A percentile compares a stretch with the other conserved stretches of the same genome.
Evolutionary conservation across 1,139 yeast species (phyloP).

Genomic region (Sugiyamaella neomexicana): DNA sequence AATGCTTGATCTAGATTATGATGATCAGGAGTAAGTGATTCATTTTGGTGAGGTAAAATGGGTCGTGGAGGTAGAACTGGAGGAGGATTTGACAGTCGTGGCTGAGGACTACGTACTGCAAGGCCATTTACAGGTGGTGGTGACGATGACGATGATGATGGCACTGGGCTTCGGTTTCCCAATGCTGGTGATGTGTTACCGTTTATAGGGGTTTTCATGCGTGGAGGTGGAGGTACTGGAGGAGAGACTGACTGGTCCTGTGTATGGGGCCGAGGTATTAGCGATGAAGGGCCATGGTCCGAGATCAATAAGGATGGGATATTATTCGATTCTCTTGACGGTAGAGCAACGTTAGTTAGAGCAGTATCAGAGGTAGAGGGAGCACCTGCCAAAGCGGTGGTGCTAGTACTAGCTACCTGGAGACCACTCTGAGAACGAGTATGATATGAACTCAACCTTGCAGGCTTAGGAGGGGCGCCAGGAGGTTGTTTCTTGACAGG

Average conservation of each 20-base stretch:
- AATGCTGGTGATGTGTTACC: conserved; percentile 3
- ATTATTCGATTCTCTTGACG: background rate
- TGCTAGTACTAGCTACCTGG: no score
- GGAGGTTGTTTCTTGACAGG: conserved; percentile 18
- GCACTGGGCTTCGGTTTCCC: conserved; percentile 3
- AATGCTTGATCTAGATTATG: background rate
- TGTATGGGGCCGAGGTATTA: conserved; percentile 13
- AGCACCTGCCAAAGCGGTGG: conserved; percentile 1
- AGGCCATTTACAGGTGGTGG: conserved; percentile 20
- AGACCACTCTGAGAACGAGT: conserved; percentile 4
- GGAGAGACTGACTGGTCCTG: conserved; percentile 14
- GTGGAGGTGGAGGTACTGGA: conserved; percentile 25
- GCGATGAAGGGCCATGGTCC: background rate
- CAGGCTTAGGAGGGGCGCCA: conserved; percentile 24
- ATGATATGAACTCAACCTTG: conserved; percentile 15
- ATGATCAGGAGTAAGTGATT: background rate
- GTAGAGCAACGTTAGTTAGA: background rate
- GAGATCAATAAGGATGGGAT: background rate
- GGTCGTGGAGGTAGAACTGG: conserved; percentile 11
- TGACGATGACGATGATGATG: no score
- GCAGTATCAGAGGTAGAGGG: background rate
- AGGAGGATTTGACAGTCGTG: background rate
- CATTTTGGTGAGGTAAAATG: background rate
- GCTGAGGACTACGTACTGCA: conserved; percentile 3
- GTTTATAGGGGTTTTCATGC: conserved; percentile 18